phyloP scores from a whole-genome alignment of 164 flowering plant species.

The Houttuynia cordata region DNA sequence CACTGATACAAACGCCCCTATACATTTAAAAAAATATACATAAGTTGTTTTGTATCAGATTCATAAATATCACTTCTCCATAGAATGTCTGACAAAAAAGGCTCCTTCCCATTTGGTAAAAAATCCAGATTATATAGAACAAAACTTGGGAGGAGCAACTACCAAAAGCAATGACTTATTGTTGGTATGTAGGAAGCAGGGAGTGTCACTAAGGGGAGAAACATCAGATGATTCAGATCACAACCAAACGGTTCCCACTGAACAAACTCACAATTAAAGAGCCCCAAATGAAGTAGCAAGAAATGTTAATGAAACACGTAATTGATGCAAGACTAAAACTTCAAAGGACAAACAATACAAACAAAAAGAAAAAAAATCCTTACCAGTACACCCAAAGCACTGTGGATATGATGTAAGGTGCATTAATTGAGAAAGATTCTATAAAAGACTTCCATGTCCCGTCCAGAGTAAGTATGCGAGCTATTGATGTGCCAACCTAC shows the following conservation, averaged over 20 bases:
- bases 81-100: no score
- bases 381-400: constrained; percentile 85
- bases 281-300: neutral
- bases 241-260: neutral
- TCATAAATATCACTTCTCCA: neutral
- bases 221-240: neutral
- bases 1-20: constrained; percentile 90
- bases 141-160: neutral
- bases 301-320: neutral
- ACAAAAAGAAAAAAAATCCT: constrained; percentile 9
- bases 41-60: neutral
- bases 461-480: constrained; percentile 48
- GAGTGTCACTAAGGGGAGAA: neutral
- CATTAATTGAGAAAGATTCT: constrained; percentile 59
- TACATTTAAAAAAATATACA: neutral
- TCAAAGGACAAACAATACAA: neutral
- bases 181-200: neutral
- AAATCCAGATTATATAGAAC: neutral
- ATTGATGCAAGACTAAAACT: neutral
- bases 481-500: constrained; percentile 69
- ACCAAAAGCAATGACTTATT: neutral
- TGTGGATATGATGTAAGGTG: constrained; percentile 63
- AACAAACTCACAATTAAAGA: neutral
- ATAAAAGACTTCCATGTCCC: constrained; percentile 69
- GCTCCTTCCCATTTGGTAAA: no score